Evolutionary conservation across 2,329 filamentous ascomycete species (phyloP).

Genomic region (Bipolaris oryzae): DNA sequence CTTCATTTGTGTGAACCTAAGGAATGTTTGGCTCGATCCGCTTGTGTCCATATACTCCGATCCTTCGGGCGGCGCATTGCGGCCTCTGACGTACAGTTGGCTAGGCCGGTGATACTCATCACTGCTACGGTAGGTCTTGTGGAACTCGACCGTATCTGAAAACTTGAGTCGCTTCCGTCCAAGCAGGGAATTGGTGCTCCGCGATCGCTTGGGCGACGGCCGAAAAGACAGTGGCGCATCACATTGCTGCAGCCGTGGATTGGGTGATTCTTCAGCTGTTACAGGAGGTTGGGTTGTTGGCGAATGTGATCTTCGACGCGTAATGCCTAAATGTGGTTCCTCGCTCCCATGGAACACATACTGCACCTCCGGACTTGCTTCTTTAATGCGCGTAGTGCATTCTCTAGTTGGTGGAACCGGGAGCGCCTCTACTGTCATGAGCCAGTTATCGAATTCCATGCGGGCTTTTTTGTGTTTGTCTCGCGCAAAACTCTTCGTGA

Average conservation of each 20-base stretch:
- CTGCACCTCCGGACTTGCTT: neutral
- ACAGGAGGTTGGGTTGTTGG: constrained; percentile 3
- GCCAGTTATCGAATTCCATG: constrained; percentile 34
- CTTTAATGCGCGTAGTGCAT: neutral
- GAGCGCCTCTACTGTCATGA: constrained; percentile 29
- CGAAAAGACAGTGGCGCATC: constrained; percentile 3
- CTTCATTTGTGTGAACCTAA: constrained; percentile 34
- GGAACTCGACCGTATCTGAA: constrained; percentile 25
- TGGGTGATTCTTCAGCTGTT: neutral
- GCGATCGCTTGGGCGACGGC: constrained; percentile 12
- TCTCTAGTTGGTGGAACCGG: neutral
- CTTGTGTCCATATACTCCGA: constrained; percentile 39
- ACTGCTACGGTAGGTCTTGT: constrained; percentile 24
- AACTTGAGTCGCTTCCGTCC: constrained; percentile 30
- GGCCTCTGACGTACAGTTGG: constrained; percentile 32
- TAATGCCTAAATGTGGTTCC: constrained; percentile 6
- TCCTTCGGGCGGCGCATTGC: constrained; percentile 34
- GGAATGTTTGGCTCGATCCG: constrained; percentile 24
- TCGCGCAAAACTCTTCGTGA: constrained; percentile 22
- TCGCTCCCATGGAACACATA: neutral
- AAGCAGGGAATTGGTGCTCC: constrained; percentile 8
- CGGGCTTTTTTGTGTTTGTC: constrained; percentile 20
- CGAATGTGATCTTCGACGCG: constrained; percentile 15
- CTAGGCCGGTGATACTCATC: constrained; percentile 22
- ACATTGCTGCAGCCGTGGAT: neutral